A percentile compares a stretch with the other conserved stretches of the same genome.
Conservation (phyloP, 805 yeast species). For the Sugiyamaella boreocaroliniensis region DNA sequence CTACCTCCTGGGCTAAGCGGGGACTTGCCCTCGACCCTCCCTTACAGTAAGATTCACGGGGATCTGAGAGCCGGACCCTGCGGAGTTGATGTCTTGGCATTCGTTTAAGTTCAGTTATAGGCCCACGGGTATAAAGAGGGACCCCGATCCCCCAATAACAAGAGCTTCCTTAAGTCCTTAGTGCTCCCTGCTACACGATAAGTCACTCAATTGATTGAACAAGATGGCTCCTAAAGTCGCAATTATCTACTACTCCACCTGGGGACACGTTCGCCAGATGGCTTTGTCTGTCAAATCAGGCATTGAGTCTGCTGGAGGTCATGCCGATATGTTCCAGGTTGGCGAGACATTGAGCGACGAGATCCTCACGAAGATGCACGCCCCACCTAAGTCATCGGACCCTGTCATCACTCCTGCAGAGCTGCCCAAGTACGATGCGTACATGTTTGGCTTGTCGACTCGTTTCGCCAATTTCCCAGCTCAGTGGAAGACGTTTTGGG, state of each 20-base stretch:
- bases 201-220: too few species aligned
- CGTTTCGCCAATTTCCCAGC: conserved; percentile 71
- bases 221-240: conserved; percentile 53
- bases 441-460: conserved; percentile 74
- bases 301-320: conserved; percentile 60
- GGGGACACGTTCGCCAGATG: conserved; percentile 66
- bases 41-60: too few species aligned
- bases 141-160: background rate
- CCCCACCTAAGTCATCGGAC: conserved; percentile 42
- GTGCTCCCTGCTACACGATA: too few species aligned
- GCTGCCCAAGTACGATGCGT: conserved; percentile 60
- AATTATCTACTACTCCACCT: conserved; percentile 71
- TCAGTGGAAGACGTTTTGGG: conserved; percentile 74
- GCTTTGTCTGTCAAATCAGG: conserved; percentile 69
- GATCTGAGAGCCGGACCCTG: background rate
- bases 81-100: too few species aligned
- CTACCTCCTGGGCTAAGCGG: too few species aligned
- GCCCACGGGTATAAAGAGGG: background rate
- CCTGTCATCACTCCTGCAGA: conserved; percentile 52
- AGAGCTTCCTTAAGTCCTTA: too few species aligned
- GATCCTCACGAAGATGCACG: conserved; percentile 55
- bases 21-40: too few species aligned
- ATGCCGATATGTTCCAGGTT: conserved; percentile 68
- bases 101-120: too few species aligned
- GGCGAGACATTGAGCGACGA: conserved; percentile 69